A percentile compares a stretch with the other conserved stretches of the same genome.
Conservation (phyloP, 495 filamentous ascomycete genomes). For the Tuber aestivum region DNA sequence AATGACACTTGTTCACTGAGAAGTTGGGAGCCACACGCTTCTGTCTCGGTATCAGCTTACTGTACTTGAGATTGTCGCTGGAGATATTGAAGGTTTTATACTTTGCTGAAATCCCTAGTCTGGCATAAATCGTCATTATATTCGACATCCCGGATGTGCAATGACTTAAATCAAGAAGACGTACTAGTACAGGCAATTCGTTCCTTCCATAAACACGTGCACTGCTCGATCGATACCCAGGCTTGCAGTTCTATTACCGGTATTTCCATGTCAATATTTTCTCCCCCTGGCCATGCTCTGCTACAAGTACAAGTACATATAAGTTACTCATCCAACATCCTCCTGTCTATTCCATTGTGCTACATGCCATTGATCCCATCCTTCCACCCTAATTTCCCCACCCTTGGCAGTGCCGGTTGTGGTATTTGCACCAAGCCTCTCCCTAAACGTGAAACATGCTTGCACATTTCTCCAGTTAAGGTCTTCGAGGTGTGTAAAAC, state of each 20-base stretch:
- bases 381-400: background rate
- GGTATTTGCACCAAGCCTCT: background rate
- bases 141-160: background rate
- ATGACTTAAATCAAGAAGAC: background rate
- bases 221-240: background rate
- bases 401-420: background rate
- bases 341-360: background rate
- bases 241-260: background rate
- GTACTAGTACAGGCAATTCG: background rate
- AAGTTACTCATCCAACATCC: background rate
- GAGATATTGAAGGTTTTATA: background rate
- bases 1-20: background rate
- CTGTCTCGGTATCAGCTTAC: no score
- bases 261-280: background rate
- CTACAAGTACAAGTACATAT: no score
- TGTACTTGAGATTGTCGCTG: background rate
- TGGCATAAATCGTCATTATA: background rate
- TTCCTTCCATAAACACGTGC: background rate
- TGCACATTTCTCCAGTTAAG: background rate
- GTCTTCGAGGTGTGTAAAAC: background rate
- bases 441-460: background rate
- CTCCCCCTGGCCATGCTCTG: background rate
- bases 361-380: background rate
- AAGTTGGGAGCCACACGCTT: background rate
- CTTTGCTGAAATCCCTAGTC: background rate